Conservation (phyloP, 768 basidiomycete genomes). For the Ephemerocybe angulata region DNA sequence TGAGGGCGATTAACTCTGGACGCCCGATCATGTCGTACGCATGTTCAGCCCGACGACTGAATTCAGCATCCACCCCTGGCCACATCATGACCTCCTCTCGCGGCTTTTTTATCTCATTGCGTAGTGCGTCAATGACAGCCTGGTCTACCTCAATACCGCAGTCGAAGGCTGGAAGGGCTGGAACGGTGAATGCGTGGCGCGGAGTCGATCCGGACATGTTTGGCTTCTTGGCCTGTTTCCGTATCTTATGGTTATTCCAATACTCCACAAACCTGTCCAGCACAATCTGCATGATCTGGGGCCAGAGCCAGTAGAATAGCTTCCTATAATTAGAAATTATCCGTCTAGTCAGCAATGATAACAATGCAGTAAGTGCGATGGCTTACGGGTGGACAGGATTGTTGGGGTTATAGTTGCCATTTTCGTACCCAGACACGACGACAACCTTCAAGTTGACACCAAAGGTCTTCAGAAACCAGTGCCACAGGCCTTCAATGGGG, state of each 20-base stretch:
- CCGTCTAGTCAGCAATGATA: not conserved
- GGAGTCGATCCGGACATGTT: constrained; percentile 25
- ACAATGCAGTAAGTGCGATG: not conserved
- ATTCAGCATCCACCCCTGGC: not conserved
- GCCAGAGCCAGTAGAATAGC: constrained; percentile 28
- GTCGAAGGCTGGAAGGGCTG: constrained; percentile 11
- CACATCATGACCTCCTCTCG: constrained; percentile 15
- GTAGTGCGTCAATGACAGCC: constrained; percentile 15
- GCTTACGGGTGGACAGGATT: not conserved
- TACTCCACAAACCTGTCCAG: constrained; percentile 23
- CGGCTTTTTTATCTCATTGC: constrained; percentile 12
- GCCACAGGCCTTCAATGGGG: not conserved
- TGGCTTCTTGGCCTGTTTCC: constrained; percentile 16
- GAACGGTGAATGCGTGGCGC: constrained; percentile 15
- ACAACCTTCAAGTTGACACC: not conserved
- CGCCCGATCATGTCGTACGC: not conserved
- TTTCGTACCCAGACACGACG: not conserved
- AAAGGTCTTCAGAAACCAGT: not conserved
- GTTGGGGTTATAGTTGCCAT: not conserved
- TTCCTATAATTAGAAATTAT: constrained; percentile 2
- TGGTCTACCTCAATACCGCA: constrained; percentile 15
- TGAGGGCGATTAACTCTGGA: not conserved
- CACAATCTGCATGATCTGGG: constrained; percentile 21
- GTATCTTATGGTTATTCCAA: constrained; percentile 26
- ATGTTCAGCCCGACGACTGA: not conserved